These are phyloP conservation scores for Stemphylium beticola DNA, from an alignment of 2,329 filamentous ascomycete species.

Conservation along the genomic window DNA sequence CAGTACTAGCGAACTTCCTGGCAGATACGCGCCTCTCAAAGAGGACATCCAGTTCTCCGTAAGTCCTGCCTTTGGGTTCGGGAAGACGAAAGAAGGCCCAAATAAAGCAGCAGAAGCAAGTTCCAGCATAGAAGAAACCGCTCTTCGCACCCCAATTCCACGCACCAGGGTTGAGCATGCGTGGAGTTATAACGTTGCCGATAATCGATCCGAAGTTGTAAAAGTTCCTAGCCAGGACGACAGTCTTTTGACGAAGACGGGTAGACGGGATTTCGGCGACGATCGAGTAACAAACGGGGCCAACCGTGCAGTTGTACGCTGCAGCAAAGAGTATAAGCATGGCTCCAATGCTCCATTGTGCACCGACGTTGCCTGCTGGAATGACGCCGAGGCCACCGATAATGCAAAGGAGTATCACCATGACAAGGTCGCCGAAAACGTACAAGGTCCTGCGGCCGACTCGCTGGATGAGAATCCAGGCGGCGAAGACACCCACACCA, in stretches of 20 bases:
- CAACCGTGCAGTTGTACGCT: slow-evolving; percentile 84
- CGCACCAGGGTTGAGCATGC: slow-evolving; percentile 45
- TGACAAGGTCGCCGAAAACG: slow-evolving; percentile 66
- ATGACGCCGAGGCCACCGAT: slow-evolving; percentile 79
- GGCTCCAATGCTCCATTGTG: slow-evolving; percentile 52
- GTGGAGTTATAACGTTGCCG: slow-evolving; percentile 59
- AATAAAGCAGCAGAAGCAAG: slow-evolving; percentile 77
- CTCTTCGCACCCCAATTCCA: slow-evolving; percentile 77
- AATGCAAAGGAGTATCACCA: slow-evolving; percentile 71
- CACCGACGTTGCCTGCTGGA: slow-evolving; percentile 49
- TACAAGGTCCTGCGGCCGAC: slow-evolving; percentile 78
- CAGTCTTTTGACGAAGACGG: slow-evolving; percentile 87
- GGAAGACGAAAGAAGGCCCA: slow-evolving; percentile 83
- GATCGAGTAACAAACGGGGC: slow-evolving; percentile 87
- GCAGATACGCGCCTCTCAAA: slow-evolving; percentile 65
- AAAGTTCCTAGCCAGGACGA: slow-evolving; percentile 80
- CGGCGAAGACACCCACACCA: slow-evolving; percentile 70
- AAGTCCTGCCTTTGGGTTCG: slow-evolving; percentile 79
- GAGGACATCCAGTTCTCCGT: slow-evolving; percentile 82
- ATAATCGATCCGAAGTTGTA: slow-evolving; percentile 80
- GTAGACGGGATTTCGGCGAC: slow-evolving; percentile 84
- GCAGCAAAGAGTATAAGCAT: slow-evolving; percentile 57
- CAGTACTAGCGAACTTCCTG: slow-evolving; percentile 37
- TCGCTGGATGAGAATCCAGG: slow-evolving; percentile 80
- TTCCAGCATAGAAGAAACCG: slow-evolving; percentile 85